These are phyloP conservation scores for Phytophthora crassamura DNA, from an alignment of 352 stramenopile species.

Conservation along the genomic window DNA sequence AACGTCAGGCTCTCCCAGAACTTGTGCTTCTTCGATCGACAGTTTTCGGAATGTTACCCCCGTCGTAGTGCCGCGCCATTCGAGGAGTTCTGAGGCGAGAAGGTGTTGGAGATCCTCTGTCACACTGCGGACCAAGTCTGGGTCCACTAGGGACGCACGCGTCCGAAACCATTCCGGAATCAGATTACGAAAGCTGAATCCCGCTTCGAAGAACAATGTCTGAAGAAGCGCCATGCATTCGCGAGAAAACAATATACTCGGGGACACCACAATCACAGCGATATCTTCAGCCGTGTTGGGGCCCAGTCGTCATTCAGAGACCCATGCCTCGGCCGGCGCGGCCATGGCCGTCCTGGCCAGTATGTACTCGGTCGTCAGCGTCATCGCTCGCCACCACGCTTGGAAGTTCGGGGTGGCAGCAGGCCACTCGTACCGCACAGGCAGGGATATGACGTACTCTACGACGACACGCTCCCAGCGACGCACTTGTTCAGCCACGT, in stretches of 20 bases:
- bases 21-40: not conserved
- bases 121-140: not conserved
- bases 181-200: conserved; percentile 1
- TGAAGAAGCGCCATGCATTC: not conserved
- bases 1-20: not conserved
- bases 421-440: too few relatives aligned
- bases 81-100: not conserved
- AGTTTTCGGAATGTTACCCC: not conserved
- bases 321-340: not conserved
- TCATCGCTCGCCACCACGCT: too few relatives aligned
- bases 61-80: not conserved
- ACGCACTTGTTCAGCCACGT: too few relatives aligned
- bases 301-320: not conserved
- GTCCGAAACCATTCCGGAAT: not conserved
- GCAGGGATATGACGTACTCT: too few relatives aligned
- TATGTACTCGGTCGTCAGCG: not conserved
- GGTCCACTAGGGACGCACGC: not conserved
- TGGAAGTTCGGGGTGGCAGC: too few relatives aligned
- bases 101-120: not conserved
- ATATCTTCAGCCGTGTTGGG: not conserved
- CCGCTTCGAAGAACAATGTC: not conserved
- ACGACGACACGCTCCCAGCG: too few relatives aligned
- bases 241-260: not conserved
- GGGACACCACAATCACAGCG: not conserved
- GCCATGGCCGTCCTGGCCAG: not conserved